Evolutionary conservation across 73 alveolate species (phyloP).

Genomic region (Paramecium primaurelia): DNA sequence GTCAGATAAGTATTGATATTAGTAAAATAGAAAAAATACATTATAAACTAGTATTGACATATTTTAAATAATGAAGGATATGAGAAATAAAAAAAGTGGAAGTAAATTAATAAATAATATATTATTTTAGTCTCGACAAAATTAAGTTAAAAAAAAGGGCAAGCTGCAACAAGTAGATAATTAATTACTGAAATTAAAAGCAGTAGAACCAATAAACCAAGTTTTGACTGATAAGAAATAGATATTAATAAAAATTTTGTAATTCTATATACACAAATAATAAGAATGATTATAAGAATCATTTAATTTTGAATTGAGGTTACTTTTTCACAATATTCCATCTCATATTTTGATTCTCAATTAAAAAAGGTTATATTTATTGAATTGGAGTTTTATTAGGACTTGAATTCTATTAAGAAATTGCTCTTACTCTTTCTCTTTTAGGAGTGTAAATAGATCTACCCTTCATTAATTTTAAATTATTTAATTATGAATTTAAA

Average conservation of each 20-base stretch:
- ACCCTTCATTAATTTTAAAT: neutral
- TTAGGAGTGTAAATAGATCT: neutral
- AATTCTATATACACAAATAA: neutral
- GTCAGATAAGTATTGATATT: neutral
- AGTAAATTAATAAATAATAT: neutral
- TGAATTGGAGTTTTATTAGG: neutral
- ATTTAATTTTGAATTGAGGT: neutral
- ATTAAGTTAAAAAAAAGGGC: neutral
- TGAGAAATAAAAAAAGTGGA: neutral
- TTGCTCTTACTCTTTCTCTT: neutral
- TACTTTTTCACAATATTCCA: neutral
- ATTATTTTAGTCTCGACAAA: neutral
- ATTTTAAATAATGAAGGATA: slow-evolving; percentile 12
- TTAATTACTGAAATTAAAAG: neutral
- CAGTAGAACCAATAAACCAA: slow-evolving; percentile 10
- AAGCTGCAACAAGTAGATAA: neutral
- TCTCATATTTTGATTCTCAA: neutral
- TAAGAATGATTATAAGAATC: neutral
- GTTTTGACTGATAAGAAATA: neutral
- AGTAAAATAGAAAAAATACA: neutral
- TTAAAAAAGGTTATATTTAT: neutral
- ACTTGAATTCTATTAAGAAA: neutral
- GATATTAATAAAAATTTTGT: neutral
- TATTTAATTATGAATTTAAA: neutral
- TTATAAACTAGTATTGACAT: neutral